phyloP scores from a whole-genome alignment of 2,329 filamentous ascomycete species.

The Pseudopithomyces chartarum region DNA sequence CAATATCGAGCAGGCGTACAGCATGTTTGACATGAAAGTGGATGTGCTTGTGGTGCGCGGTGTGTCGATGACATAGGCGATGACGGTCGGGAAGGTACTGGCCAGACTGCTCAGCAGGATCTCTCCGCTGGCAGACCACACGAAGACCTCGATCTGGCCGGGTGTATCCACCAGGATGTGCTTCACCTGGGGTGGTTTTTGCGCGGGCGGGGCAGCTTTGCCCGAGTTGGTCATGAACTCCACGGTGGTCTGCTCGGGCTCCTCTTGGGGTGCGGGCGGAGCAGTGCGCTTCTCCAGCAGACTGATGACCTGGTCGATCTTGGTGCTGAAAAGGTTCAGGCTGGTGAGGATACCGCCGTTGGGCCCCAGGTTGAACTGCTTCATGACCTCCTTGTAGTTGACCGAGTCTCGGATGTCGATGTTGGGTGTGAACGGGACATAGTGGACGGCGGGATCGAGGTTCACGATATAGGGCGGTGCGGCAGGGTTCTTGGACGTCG shows the following conservation, averaged over 20 bases:
- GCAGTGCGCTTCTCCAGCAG: slow-evolving; percentile 87
- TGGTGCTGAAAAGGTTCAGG: slow-evolving; percentile 95
- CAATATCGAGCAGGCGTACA: slow-evolving; percentile 96
- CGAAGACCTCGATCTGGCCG: slow-evolving; percentile 97
- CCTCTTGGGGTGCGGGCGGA: slow-evolving; percentile 48
- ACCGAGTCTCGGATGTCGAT: slow-evolving; percentile 99
- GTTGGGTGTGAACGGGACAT: slow-evolving; percentile 93
- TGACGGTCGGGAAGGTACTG: slow-evolving; percentile 92
- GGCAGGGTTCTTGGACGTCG: slow-evolving; percentile 33
- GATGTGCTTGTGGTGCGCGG: slow-evolving; percentile 90
- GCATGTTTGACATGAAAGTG: slow-evolving; percentile 99
- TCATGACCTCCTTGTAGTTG: slow-evolving; percentile 99
- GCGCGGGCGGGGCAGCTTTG: slow-evolving; percentile 27
- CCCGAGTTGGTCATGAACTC: slow-evolving; percentile 43
- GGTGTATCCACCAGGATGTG: slow-evolving; percentile 94
- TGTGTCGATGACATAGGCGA: slow-evolving; percentile 97
- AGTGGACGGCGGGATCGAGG: slow-evolving; percentile 91
- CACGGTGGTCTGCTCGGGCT: slow-evolving; percentile 38
- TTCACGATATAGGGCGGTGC: slow-evolving; percentile 93
- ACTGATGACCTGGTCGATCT: slow-evolving; percentile 91
- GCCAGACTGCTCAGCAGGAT: slow-evolving; percentile 93
- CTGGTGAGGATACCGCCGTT: slow-evolving; percentile 97
- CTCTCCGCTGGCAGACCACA: slow-evolving; percentile 94
- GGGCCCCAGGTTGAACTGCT: slow-evolving; percentile 95
- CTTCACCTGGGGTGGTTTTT: slow-evolving; percentile 65